These are phyloP conservation scores for Ramularia endophylla DNA, from an alignment of 2,329 filamentous ascomycete genomes.

Conservation along the genomic window DNA sequence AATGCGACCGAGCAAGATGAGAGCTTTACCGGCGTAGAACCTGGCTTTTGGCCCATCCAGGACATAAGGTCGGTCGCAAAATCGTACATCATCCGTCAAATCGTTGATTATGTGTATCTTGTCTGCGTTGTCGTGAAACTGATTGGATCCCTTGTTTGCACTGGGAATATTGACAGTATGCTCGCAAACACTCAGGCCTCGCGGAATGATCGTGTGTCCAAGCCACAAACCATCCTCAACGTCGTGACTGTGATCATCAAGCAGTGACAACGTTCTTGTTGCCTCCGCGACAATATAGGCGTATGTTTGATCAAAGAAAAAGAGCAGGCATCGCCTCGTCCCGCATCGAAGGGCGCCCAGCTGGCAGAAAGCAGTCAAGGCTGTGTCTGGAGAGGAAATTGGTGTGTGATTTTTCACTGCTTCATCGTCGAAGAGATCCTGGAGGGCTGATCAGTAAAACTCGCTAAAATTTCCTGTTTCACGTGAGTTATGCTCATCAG, in stretches of 20 bases:
- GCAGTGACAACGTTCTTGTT: conserved; percentile 42
- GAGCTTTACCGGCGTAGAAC: conserved; percentile 52
- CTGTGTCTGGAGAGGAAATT: conserved; percentile 1
- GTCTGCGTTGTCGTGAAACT: background rate
- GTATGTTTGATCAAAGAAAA: conserved; percentile 45
- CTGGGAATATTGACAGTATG: conserved; percentile 21
- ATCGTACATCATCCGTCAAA: conserved; percentile 15
- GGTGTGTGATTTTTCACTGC: conserved; percentile 4
- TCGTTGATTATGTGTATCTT: conserved; percentile 21
- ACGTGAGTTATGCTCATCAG: no score
- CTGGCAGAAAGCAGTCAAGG: conserved; percentile 47
- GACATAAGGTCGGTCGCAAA: conserved; percentile 22
- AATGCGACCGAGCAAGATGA: no score
- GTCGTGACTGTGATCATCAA: conserved; percentile 19
- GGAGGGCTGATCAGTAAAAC: no score
- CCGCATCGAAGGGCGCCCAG: conserved; percentile 46
- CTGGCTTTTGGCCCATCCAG: conserved; percentile 18
- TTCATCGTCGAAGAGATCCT: conserved; percentile 1
- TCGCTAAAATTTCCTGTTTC: no score
- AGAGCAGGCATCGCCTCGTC: conserved; percentile 47
- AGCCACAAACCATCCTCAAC: conserved; percentile 25
- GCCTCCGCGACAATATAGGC: conserved; percentile 52
- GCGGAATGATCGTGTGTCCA: conserved; percentile 25
- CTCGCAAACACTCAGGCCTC: conserved; percentile 28
- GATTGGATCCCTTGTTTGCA: conserved; percentile 18